These are phyloP conservation scores for Acacia acuminata DNA, from an alignment of 306 rosid species.

Conservation along the genomic window DNA sequence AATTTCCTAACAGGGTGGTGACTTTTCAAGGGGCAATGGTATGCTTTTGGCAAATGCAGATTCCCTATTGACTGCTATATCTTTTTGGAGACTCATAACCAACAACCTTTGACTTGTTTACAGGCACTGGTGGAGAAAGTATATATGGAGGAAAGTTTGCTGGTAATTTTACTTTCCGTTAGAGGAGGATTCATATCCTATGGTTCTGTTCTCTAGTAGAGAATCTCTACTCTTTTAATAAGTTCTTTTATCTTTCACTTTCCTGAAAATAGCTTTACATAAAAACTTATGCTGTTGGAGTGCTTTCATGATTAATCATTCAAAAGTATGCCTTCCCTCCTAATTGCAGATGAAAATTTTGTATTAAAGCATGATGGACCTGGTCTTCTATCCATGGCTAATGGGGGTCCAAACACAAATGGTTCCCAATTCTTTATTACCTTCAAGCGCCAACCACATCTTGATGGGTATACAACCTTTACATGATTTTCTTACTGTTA, in stretches of 20 bases:
- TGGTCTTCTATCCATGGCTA: conserved; percentile 96
- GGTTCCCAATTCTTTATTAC: conserved; percentile 94
- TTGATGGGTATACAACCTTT: conserved; percentile 69
- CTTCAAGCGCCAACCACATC: conserved; percentile 89
- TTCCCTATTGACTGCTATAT: conserved; percentile 35
- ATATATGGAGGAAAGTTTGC: conserved; percentile 94
- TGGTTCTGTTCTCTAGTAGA: neutral
- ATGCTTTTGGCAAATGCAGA: conserved; percentile 40
- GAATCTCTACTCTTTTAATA: neutral
- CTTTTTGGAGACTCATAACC: conserved; percentile 40
- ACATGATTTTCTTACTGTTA: conserved; percentile 19
- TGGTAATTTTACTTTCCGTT: conserved; percentile 48
- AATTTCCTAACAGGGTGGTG: conserved; percentile 82
- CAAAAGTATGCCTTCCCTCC: conserved; percentile 20
- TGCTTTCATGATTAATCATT: conserved; percentile 31
- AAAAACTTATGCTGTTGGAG: conserved; percentile 9
- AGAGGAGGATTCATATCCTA: conserved; percentile 15
- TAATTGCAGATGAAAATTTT: conserved; percentile 86
- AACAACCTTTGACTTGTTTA: conserved; percentile 49
- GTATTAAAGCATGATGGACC: conserved; percentile 78
- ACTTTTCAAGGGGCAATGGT: conserved; percentile 92
- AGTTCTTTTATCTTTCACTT: neutral
- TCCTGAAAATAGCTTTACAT: neutral
- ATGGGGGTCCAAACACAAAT: conserved; percentile 91
- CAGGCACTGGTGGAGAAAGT: conserved; percentile 99